These are phyloP conservation scores for Vaccinium macrocarpon DNA, from an alignment of 148 eudicot genomes.

Conservation along the genomic window DNA sequence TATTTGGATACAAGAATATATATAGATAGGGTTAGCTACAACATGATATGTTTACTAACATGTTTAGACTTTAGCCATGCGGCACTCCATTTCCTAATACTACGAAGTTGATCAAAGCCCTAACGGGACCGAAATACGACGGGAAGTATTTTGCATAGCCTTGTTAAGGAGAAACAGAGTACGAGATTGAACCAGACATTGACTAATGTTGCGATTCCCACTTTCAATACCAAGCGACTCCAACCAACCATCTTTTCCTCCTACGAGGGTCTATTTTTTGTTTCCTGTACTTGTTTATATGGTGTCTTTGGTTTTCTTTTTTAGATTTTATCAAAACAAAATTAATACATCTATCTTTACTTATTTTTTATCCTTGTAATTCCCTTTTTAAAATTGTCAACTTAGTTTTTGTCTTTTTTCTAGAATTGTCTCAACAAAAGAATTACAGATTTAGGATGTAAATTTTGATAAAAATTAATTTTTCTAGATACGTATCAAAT, in stretches of 20 bases:
- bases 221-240: constrained; percentile 17
- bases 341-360: too few species aligned
- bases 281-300: too few species aligned
- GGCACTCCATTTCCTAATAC: not conserved
- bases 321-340: too few species aligned
- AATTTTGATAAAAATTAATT: too few species aligned
- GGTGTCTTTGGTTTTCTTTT: not conserved
- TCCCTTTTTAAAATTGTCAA: too few species aligned
- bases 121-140: constrained; percentile 14
- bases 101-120: not conserved
- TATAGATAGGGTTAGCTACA: too few species aligned
- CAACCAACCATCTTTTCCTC: constrained; percentile 18
- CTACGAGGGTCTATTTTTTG: constrained; percentile 9
- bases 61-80: not conserved
- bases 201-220: constrained; percentile 19
- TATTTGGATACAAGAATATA: too few species aligned
- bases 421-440: too few species aligned
- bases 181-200: constrained; percentile 3
- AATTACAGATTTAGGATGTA: too few species aligned
- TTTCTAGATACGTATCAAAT: too few species aligned
- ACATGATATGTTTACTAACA: not conserved
- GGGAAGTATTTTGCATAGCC: constrained; percentile 14
- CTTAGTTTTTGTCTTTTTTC: not conserved
- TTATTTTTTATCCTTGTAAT: too few species aligned
- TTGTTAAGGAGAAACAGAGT: constrained; percentile 10